phyloP scores from a whole-genome alignment of 1,284 basidiomycete species.

The Takashimella koratensis region DNA sequence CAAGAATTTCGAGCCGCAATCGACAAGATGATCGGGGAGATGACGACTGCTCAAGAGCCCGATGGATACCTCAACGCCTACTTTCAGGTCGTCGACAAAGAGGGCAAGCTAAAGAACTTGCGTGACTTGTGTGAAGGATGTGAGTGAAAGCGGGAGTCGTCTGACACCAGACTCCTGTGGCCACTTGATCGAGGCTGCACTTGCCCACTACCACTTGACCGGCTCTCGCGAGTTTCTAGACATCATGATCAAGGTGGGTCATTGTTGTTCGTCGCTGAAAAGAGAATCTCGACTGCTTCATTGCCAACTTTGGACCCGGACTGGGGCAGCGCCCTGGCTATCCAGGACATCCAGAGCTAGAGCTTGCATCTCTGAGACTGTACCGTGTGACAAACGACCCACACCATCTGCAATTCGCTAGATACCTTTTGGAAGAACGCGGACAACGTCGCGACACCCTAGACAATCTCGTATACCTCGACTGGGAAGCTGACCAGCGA shows the following conservation, averaged over 20 bases:
- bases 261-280: not conserved
- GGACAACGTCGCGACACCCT: too few relatives aligned
- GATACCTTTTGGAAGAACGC: too few relatives aligned
- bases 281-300: slow-evolving; percentile 18
- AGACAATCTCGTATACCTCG: slow-evolving; percentile 10
- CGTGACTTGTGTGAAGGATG: slow-evolving; percentile 23
- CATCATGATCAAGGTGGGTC: slow-evolving; percentile 21
- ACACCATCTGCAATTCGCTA: too few relatives aligned
- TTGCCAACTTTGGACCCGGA: slow-evolving; percentile 13
- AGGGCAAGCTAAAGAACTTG: slow-evolving; percentile 17
- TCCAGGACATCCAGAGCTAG: slow-evolving; percentile 25
- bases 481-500: slow-evolving; percentile 15
- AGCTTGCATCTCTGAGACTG: slow-evolving; percentile 20
- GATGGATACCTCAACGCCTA: slow-evolving; percentile 23
- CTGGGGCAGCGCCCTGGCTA: slow-evolving; percentile 18
- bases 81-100: slow-evolving; percentile 20
- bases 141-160: slow-evolving; percentile 6
- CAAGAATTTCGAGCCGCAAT: slow-evolving; percentile 9
- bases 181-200: slow-evolving; percentile 19
- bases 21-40: slow-evolving; percentile 17
- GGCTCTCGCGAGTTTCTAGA: slow-evolving; percentile 14
- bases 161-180: slow-evolving; percentile 14
- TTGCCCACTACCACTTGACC: slow-evolving; percentile 18
- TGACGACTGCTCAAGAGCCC: slow-evolving; percentile 17
- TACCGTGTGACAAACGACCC: slow-evolving; percentile 14